Conservation (phyloP, 176 grass and related monocot genomes). For the Eremochloa ophiuroides region DNA sequence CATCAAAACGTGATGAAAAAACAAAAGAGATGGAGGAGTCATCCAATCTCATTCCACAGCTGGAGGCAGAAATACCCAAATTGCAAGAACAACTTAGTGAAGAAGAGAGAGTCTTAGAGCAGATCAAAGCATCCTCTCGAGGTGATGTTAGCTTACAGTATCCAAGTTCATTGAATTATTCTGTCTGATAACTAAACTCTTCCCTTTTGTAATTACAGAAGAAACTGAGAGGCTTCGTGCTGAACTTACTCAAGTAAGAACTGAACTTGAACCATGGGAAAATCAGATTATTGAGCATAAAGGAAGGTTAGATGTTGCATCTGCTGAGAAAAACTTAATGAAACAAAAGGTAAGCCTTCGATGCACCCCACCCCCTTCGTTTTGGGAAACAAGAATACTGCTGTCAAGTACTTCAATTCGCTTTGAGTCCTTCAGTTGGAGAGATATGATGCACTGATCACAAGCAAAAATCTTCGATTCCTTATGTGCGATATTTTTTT, state of each 20-base stretch:
- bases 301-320: constrained; percentile 85
- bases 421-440: not conserved
- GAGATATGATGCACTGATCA: not conserved
- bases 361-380: not conserved
- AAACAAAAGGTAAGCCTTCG: constrained; percentile 68
- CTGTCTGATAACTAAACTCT: not conserved
- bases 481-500: not conserved
- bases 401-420: not conserved
- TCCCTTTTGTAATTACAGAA: constrained; percentile 37
- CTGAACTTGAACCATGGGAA: constrained; percentile 95
- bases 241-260: constrained; percentile 74
- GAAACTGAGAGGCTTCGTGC: constrained; percentile 74
- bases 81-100: constrained; percentile 59
- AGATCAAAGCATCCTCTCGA: constrained; percentile 67
- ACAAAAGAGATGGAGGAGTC: constrained; percentile 68
- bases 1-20: constrained; percentile 56
- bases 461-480: not conserved
- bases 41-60: constrained; percentile 67
- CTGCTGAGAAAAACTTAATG: constrained; percentile 72
- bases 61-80: constrained; percentile 79
- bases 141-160: constrained; percentile 39
- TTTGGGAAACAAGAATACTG: not conserved
- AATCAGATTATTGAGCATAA: constrained; percentile 94
- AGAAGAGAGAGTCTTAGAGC: constrained; percentile 82
- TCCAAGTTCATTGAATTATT: not conserved